phyloP scores from a whole-genome alignment of 2,329 filamentous ascomycete genomes.

The Talaromyces sp. region DNA sequence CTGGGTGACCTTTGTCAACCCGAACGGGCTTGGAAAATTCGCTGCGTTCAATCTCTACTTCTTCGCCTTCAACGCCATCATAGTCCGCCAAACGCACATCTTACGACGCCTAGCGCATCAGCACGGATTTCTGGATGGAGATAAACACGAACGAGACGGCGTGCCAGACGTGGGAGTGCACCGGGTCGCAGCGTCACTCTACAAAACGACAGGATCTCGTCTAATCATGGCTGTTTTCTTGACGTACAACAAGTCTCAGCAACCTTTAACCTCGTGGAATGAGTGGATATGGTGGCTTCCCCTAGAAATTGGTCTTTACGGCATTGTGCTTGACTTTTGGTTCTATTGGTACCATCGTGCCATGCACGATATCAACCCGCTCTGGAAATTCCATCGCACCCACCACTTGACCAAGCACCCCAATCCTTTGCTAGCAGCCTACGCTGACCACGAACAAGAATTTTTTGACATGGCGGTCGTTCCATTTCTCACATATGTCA shows the following conservation, averaged over 20 bases:
- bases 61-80: constrained; percentile 38
- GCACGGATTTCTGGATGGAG: constrained; percentile 45
- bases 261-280: constrained; percentile 30
- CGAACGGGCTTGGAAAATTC: constrained; percentile 28
- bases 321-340: constrained; percentile 46
- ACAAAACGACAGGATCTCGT: constrained; percentile 33
- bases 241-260: constrained; percentile 24
- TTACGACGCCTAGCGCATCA: constrained; percentile 39
- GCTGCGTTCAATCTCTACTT: constrained; percentile 38
- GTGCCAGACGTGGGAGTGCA: constrained; percentile 40
- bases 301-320: constrained; percentile 41
- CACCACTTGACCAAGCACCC: constrained; percentile 48
- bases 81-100: constrained; percentile 39
- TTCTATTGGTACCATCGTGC: constrained; percentile 45
- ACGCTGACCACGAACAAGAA: constrained; percentile 44
- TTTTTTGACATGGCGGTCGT: constrained; percentile 44
- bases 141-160: constrained; percentile 43
- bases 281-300: constrained; percentile 26
- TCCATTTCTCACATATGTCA: constrained; percentile 39
- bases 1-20: constrained; percentile 29
- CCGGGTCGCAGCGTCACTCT: constrained; percentile 33
- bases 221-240: constrained; percentile 35
- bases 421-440: constrained; percentile 41
- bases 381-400: constrained; percentile 47
- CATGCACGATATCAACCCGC: constrained; percentile 40